Evolutionary conservation across 768 basidiomycete species (phyloP).

Genomic region (Leccinum subtestaceum): DNA sequence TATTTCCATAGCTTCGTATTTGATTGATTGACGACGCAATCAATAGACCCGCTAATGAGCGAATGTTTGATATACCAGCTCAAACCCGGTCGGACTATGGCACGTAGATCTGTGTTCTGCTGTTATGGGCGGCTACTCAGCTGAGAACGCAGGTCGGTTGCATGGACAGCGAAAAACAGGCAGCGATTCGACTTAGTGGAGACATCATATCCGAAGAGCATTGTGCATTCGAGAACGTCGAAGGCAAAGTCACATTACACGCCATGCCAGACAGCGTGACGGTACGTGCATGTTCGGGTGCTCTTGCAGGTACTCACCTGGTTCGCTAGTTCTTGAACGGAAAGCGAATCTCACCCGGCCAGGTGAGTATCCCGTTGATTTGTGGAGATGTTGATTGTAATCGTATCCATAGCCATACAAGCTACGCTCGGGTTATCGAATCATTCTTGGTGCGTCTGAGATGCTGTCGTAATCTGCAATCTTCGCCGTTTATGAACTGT

Average conservation of each 20-base stretch:
- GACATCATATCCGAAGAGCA: constrained; percentile 90
- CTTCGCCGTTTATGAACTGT: constrained; percentile 5
- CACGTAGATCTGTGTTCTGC: constrained; percentile 31
- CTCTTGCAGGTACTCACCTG: constrained; percentile 11
- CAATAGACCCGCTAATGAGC: constrained; percentile 89
- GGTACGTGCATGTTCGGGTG: constrained; percentile 42
- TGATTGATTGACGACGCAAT: constrained; percentile 8
- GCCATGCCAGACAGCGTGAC: constrained; percentile 80
- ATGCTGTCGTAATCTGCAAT: neutral
- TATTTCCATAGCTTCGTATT: constrained; percentile 2
- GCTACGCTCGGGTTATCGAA: constrained; percentile 90
- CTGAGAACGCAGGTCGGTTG: constrained; percentile 66
- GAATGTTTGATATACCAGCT: constrained; percentile 93
- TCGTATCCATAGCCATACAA: constrained; percentile 57
- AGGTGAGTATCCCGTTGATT: constrained; percentile 46
- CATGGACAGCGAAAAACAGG: constrained; percentile 74
- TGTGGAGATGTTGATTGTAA: constrained; percentile 8
- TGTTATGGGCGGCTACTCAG: constrained; percentile 14
- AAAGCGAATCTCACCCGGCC: constrained; percentile 73
- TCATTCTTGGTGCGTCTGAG: constrained; percentile 76
- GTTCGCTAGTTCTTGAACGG: constrained; percentile 83
- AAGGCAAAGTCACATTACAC: constrained; percentile 81
- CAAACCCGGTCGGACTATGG: constrained; percentile 79
- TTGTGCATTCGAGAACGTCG: constrained; percentile 84
- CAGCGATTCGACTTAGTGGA: constrained; percentile 90